A percentile compares a stretch with the other conserved stretches of the same genome.
These are phyloP conservation scores for Starmerella sirachaensis DNA, from an alignment of 805 yeast species.

Conservation along the genomic window DNA sequence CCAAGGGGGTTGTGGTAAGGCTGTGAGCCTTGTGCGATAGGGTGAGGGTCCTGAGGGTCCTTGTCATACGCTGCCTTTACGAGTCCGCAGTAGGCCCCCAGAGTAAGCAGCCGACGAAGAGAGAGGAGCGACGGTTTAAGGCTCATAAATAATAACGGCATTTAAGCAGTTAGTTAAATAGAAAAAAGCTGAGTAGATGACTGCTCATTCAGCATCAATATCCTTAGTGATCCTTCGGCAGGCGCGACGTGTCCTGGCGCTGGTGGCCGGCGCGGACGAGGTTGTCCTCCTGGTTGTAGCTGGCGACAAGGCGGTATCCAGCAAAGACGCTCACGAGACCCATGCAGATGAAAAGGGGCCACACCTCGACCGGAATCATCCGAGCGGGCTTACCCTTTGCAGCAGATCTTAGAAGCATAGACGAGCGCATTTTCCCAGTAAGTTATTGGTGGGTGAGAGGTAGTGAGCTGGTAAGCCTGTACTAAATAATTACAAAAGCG, in stretches of 20 bases:
- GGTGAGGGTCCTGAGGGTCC: too few species aligned
- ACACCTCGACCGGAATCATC: slow-evolving; percentile 21
- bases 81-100: too few species aligned
- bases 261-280: slow-evolving; percentile 24
- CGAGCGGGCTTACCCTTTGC: slow-evolving; percentile 10
- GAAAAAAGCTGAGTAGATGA: neutral
- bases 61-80: too few species aligned
- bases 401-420: slow-evolving; percentile 21
- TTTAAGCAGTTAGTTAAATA: neutral
- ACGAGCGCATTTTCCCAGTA: slow-evolving; percentile 23
- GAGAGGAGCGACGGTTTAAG: too few species aligned
- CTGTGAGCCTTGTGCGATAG: too few species aligned
- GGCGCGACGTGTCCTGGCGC: slow-evolving; percentile 20
- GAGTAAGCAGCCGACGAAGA: too few species aligned
- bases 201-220: neutral
- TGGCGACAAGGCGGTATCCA: slow-evolving; percentile 18
- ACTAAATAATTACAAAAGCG: too few species aligned
- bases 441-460: too few species aligned
- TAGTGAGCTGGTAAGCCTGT: too few species aligned
- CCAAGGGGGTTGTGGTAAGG: too few species aligned
- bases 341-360: slow-evolving; percentile 20
- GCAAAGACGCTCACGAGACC: slow-evolving; percentile 18
- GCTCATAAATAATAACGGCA: neutral
- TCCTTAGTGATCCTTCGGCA: slow-evolving; percentile 17
- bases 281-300: slow-evolving; percentile 19